Base-by-base conservation (phyloP, 345 rosid species). In the Populus ilicifolia region DNA sequence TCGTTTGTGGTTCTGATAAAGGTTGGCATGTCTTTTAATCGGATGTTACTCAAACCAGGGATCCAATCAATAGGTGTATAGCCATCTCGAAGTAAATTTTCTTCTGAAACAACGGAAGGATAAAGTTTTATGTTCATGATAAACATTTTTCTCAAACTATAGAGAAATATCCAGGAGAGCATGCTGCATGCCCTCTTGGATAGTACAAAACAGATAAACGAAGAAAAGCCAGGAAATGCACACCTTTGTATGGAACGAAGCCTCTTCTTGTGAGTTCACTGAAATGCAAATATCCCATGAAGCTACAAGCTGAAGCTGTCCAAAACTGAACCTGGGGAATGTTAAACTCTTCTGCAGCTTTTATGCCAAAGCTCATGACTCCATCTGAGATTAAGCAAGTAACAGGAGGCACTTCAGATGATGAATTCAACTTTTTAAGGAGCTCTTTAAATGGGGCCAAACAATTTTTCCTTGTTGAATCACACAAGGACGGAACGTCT, bases 11-110 rank as follows among this genome's bases (percentile, higher is more conserved):
- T 74, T 52, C 86, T 71, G 21, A 82, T 77, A 41, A 77, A 85
- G 72, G 62, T 77, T 2, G 88, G 89, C 8, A 86, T 46, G 62
- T 88, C 89, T 73, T 75, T 84, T 1, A 86, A n/a, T 2, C 89
- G 76, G 30, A 79, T 80, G 77, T 78, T 75, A 16, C 25, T 77
- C 88, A 79, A 70, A 29, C 85, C 86, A 0, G 84, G 88, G 69
- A 89, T 80, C 88, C 89, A 82, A 25, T 87, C 88, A 8, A 87
- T 30, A 0, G 75, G 61, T 41, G 23, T 62, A 8, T 87, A 82
- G 6, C 87, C 88, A 46, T 86, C 72, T 0, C 25, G 69, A 2
- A 79, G n/a, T 61, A 73, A 82, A 14, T 33, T 71, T 69, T 84
- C 81, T 68, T 80, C 89, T 89, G 85, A 41, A 59, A 44, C 36